Base-by-base conservation (phyloP, 768 basidiomycete genomes). In the Daedalea quercina region DNA sequence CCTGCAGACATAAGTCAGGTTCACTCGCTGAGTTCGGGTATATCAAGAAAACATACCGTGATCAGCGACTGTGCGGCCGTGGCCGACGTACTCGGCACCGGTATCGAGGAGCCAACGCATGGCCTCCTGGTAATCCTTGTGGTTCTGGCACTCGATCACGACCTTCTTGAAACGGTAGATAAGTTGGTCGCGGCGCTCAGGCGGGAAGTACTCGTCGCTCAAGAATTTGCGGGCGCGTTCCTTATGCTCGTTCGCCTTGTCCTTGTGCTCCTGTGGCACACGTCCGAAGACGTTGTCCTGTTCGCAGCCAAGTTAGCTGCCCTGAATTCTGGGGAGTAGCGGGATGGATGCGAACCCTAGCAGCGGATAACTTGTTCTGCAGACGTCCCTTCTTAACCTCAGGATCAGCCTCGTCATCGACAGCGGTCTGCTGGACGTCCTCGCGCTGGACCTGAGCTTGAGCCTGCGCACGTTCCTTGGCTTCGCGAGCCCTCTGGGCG, bases 81-180 rank as follows among this genome's bases (percentile, higher is more conserved):
- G 68, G 24, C 61, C 57, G 4, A 74, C 78, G 58, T 90, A 92
- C 52, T 84, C 77, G 55, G 82, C 78, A 19, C 86, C 59, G 51
- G 75, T 75, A 26, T 73, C 70, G 42, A 92, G 71, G 11, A 91
- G 71, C 90, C 90, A 91, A 13, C 72, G 72, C 47, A 92, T 73
- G 2, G 83, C 79, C 51, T 82, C 82, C 60, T 92, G 89, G 69
- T 96, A 97, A 66, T 95, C 87, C 45, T 84, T 75, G 69, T 95
- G 93, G 63, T 86, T 85, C 69, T 96, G 94, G 66, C 90, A 93
- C 64, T 97, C 94, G 54, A 94, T 77, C 49, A 96, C 82, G 37
- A 87, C 59, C 82, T 97, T 97, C 78, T 97, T 97, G 13, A 83
- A 77, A 15, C 95, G 81, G 74, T 85, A 95, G 64, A 98, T 88